Percentiles rank a stretch among this genome's conserved stretches.
phyloP scores from a whole-genome alignment of 2,329 filamentous ascomycete genomes.

The Dendrostoma leiphaemia region DNA sequence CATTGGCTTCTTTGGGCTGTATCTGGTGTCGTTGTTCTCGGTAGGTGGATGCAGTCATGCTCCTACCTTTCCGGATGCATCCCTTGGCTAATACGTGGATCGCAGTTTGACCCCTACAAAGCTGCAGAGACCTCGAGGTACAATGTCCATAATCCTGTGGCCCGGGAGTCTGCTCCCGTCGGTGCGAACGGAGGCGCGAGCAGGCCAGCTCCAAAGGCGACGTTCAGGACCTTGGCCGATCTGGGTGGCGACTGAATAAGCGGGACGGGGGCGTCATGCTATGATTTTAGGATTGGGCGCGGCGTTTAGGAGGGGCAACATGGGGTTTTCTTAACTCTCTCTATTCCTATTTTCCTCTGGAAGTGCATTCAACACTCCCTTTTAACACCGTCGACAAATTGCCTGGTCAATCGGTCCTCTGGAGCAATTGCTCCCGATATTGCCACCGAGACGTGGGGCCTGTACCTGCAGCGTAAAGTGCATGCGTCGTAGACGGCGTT shows the following conservation, averaged over 20 bases:
- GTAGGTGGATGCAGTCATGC: slow-evolving; percentile 35
- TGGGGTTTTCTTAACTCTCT: background rate
- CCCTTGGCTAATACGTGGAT: slow-evolving; percentile 10
- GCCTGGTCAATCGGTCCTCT: background rate
- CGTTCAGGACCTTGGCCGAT: slow-evolving; percentile 55
- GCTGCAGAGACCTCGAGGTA: slow-evolving; percentile 59
- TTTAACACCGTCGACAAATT: background rate
- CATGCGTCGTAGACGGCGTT: slow-evolving; percentile 1
- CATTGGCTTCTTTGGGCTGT: slow-evolving; percentile 57
- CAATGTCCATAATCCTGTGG: slow-evolving; percentile 47
- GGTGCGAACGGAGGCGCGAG: slow-evolving; percentile 13
- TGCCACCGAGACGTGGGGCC: too few species aligned
- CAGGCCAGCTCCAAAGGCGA: slow-evolving; percentile 32
- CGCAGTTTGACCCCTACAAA: slow-evolving; percentile 60
- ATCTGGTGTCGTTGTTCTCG: slow-evolving; percentile 60
- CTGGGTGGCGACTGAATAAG: slow-evolving; percentile 31
- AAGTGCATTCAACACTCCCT: background rate
- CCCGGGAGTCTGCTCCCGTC: slow-evolving; percentile 18
- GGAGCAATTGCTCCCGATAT: background rate
- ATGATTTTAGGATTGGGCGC: background rate
- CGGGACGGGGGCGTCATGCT: background rate
- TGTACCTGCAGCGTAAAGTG: too few species aligned
- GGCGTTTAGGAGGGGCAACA: slow-evolving; percentile 14
- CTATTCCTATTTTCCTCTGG: background rate
- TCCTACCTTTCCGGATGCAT: background rate